Evolutionary conservation across 306 rosid genomes (phyloP).

Genomic region (Quercus gilva): DNA sequence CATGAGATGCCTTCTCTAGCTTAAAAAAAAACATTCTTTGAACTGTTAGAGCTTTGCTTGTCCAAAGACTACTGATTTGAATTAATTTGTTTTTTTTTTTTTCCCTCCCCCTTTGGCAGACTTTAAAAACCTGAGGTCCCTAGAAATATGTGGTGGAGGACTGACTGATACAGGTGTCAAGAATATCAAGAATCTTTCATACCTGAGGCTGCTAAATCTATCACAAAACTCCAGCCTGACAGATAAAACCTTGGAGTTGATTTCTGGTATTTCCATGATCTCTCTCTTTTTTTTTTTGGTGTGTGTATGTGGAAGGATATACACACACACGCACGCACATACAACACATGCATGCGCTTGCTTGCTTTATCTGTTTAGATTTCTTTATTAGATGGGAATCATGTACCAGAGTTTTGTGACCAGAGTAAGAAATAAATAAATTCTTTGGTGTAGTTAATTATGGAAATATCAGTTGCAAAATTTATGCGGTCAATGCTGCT

Average conservation of each 20-base stretch:
- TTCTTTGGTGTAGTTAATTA: not conserved
- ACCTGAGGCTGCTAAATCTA: slow-evolving; percentile 71
- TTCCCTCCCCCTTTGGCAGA: slow-evolving; percentile 40
- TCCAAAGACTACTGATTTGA: not conserved
- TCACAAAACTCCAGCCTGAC: slow-evolving; percentile 91
- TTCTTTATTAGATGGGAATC: not conserved
- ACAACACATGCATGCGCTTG: not conserved
- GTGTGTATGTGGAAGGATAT: not conserved
- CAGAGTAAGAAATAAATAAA: not conserved
- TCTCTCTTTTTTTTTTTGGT: not conserved
- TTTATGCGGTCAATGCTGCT: not conserved
- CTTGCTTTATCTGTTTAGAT: slow-evolving; percentile 14
- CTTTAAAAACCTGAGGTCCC: slow-evolving; percentile 80
- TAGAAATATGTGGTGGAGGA: slow-evolving; percentile 94
- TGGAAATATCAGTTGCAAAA: not conserved
- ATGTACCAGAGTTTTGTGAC: not conserved
- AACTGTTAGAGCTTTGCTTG: not conserved
- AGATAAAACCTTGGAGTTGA: slow-evolving; percentile 72
- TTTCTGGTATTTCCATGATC: slow-evolving; percentile 58
- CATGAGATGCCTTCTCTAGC: not conserved
- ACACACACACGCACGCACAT: too few relatives aligned
- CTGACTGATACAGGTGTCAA: slow-evolving; percentile 89
- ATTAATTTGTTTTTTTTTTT: slow-evolving; percentile 1
- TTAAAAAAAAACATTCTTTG: not conserved
- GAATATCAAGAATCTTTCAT: slow-evolving; percentile 82